A percentile compares a stretch with the other conserved stretches of the same genome.
Evolutionary conservation across 352 stramenopile species (phyloP).

Genomic region (Nothophytophthora sp.): DNA sequence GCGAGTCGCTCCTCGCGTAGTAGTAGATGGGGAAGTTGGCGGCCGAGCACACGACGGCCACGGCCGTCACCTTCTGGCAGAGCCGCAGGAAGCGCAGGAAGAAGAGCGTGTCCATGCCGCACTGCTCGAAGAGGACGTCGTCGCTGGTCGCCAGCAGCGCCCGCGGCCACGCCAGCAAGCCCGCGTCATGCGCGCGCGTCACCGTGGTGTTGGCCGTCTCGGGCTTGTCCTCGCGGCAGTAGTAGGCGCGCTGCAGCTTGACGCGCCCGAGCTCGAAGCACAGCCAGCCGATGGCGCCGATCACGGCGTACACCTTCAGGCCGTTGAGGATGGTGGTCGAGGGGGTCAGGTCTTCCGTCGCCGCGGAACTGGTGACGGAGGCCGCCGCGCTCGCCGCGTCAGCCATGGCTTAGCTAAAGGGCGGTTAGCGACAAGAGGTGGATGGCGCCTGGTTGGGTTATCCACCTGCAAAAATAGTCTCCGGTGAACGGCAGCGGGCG

Average conservation of each 20-base stretch:
- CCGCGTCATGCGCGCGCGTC: conserved; percentile 28
- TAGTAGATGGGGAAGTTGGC: conserved; percentile 84
- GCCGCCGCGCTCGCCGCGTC: conserved; percentile 27
- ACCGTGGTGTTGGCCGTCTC: conserved; percentile 58
- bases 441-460: too few species aligned
- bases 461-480: too few species aligned
- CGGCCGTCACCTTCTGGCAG: conserved; percentile 67
- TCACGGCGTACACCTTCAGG: conserved; percentile 65
- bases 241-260: conserved; percentile 66
- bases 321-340: conserved; percentile 66
- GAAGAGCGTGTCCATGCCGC: conserved; percentile 82
- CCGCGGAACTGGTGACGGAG: conserved; percentile 29
- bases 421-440: too few species aligned
- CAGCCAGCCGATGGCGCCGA: conserved; percentile 65
- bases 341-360: conserved; percentile 57
- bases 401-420: conserved; percentile 22
- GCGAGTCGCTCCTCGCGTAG: conserved; percentile 37
- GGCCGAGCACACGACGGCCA: conserved; percentile 58
- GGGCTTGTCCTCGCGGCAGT: conserved; percentile 59
- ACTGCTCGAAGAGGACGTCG: conserved; percentile 67
- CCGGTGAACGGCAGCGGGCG: too few species aligned
- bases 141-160: conserved; percentile 62
- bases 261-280: conserved; percentile 64
- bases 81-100: conserved; percentile 76
- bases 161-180: conserved; percentile 56